A percentile compares a stretch with the other conserved stretches of the same genome.
Conservation (phyloP, 2,329 filamentous ascomycete genomes). For the Talaromyces verruculosus region DNA sequence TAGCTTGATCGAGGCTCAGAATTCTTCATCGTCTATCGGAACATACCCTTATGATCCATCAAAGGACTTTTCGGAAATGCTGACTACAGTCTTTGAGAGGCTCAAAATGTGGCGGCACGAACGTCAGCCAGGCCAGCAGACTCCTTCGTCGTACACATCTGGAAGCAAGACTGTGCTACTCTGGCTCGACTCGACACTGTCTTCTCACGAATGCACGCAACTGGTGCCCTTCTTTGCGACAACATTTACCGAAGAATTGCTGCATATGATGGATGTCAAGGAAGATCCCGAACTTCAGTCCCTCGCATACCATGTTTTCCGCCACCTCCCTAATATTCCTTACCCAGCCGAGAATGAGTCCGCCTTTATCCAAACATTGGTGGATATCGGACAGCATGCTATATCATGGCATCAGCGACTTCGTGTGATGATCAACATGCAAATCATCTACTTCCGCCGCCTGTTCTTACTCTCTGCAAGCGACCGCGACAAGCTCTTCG, state of each 20-base stretch:
- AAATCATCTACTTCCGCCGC: conserved; percentile 96
- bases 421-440: conserved; percentile 94
- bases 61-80: conserved; percentile 68
- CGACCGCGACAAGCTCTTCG: conserved; percentile 79
- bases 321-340: conserved; percentile 91
- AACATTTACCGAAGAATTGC: conserved; percentile 82
- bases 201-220: conserved; percentile 88
- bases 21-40: conserved; percentile 75
- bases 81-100: conserved; percentile 72
- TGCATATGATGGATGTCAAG: conserved; percentile 99
- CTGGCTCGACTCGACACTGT: conserved; percentile 90
- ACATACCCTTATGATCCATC: conserved; percentile 78
- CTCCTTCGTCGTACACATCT: conserved; percentile 89
- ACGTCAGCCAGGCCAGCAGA: conserved; percentile 82
- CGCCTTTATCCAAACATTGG: conserved; percentile 79
- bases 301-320: conserved; percentile 93
- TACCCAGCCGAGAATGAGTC: conserved; percentile 83
- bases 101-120: conserved; percentile 87
- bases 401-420: conserved; percentile 93
- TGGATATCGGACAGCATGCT: conserved; percentile 81
- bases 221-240: conserved; percentile 88
- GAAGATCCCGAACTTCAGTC: conserved; percentile 95
- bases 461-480: conserved; percentile 77
- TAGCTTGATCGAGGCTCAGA: conserved; percentile 74
- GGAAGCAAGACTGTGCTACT: conserved; percentile 93